Conservation (phyloP, 306 rosid species). For the Neltuma alba region DNA sequence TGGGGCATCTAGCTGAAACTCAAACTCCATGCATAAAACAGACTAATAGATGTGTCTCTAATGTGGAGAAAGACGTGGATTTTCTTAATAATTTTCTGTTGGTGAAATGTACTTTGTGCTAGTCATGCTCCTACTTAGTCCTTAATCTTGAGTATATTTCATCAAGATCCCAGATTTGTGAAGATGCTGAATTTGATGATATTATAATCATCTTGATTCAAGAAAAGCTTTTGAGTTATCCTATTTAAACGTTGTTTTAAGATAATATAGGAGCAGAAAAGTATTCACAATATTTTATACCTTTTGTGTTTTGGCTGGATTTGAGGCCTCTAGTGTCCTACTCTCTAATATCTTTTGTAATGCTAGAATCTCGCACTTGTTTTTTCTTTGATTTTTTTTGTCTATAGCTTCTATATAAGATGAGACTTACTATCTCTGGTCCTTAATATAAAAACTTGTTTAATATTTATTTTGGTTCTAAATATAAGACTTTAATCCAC, state of each 20-base stretch:
- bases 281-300: too few relatives aligned
- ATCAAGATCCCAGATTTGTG: background rate
- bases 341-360: too few relatives aligned
- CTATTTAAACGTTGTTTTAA: background rate
- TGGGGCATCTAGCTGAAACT: constrained; percentile 11
- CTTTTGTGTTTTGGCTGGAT: background rate
- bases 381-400: too few relatives aligned
- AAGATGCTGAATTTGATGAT: background rate
- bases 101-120: background rate
- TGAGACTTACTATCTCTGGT: too few relatives aligned
- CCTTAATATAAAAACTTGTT: too few relatives aligned
- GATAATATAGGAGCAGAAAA: background rate
- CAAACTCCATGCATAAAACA: constrained; percentile 5
- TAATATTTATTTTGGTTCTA: too few relatives aligned
- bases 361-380: too few relatives aligned
- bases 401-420: too few relatives aligned
- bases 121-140: background rate
- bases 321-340: too few relatives aligned
- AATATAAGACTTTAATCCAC: too few relatives aligned
- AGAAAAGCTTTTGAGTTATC: background rate
- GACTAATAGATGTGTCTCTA: background rate
- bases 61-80: background rate
- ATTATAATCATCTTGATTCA: background rate
- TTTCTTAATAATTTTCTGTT: background rate
- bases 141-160: background rate